Conservation (phyloP, 192 early-diverging fungal genomes). For the Tieghemiomyces parasiticus region DNA sequence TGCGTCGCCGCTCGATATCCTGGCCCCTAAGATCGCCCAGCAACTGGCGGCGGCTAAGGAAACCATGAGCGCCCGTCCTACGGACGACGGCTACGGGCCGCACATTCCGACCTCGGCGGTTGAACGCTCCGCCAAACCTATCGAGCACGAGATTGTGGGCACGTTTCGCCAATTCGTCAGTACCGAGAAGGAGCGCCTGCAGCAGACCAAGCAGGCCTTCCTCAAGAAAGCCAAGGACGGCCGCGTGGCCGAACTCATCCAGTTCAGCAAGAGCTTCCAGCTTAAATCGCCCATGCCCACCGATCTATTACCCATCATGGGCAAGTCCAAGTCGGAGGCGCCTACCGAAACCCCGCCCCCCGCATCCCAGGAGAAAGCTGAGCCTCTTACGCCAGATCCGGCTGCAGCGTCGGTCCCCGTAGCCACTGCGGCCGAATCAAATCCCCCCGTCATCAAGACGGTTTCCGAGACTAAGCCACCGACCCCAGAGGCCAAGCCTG, state of each 20-base stretch:
- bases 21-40: conserved; percentile 3
- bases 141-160: conserved; percentile 33
- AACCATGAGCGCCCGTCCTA: neutral
- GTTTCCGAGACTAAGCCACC: conserved; percentile 12
- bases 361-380: too few relatives aligned
- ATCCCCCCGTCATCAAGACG: conserved; percentile 10
- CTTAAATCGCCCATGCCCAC: conserved; percentile 67
- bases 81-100: conserved; percentile 3
- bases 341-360: too few relatives aligned
- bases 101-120: conserved; percentile 5
- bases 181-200: conserved; percentile 60
- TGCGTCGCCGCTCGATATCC: neutral
- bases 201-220: conserved; percentile 56
- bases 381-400: too few relatives aligned
- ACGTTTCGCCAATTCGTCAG: conserved; percentile 49
- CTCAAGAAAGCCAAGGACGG: conserved; percentile 57
- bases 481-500: neutral
- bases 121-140: conserved; percentile 13
- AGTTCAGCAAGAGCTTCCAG: conserved; percentile 67
- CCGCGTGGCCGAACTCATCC: conserved; percentile 60
- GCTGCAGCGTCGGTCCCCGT: conserved; percentile 10
- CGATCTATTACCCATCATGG: conserved; percentile 63
- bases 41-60: conserved; percentile 7
- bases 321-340: conserved; percentile 37
- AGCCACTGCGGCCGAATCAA: conserved; percentile 11